phyloP scores from a whole-genome alignment of 441 rosid species.

The Raphanus hybrid region DNA sequence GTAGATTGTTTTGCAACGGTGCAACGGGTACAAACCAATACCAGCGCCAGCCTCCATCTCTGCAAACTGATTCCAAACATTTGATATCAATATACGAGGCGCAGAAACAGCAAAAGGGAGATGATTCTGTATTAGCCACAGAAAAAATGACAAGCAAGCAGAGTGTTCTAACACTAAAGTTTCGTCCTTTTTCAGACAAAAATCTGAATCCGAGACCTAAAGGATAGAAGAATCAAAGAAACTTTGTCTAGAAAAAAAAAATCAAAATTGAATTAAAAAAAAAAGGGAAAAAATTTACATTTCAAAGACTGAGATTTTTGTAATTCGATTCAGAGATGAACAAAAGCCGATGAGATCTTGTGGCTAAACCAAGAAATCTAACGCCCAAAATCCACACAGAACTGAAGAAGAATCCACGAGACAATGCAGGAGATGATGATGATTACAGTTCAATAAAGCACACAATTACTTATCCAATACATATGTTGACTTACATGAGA shows the following conservation, averaged over 20 bases:
- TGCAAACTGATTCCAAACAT: slow-evolving; percentile 47
- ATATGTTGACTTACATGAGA: slow-evolving; percentile 32
- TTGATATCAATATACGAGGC: neutral
- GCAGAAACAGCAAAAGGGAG: neutral
- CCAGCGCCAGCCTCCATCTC: slow-evolving; percentile 75
- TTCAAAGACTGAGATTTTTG: slow-evolving; percentile 4
- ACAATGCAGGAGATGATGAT: slow-evolving; percentile 26
- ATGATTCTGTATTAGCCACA: neutral
- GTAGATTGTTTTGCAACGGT: slow-evolving; percentile 94
- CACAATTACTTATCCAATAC: neutral
- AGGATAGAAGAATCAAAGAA: neutral
- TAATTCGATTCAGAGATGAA: neutral
- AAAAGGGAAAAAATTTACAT: neutral
- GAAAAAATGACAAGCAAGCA: slow-evolving; percentile 1
- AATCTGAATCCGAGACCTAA: neutral
- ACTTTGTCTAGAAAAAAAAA: neutral
- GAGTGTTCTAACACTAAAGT: neutral
- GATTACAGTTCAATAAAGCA: neutral
- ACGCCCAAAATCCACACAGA: neutral
- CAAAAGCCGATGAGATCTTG: slow-evolving; percentile 25
- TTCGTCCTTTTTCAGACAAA: slow-evolving; percentile 12
- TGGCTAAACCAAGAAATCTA: slow-evolving; percentile 11
- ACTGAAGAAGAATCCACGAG: neutral
- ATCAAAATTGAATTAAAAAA: no score
- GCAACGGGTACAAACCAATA: slow-evolving; percentile 82